Evolutionary conservation across 306 rosid species (phyloP), one percentile per base, ranked within the genome.

Genomic region (Citrullus mucosospermus): DNA sequence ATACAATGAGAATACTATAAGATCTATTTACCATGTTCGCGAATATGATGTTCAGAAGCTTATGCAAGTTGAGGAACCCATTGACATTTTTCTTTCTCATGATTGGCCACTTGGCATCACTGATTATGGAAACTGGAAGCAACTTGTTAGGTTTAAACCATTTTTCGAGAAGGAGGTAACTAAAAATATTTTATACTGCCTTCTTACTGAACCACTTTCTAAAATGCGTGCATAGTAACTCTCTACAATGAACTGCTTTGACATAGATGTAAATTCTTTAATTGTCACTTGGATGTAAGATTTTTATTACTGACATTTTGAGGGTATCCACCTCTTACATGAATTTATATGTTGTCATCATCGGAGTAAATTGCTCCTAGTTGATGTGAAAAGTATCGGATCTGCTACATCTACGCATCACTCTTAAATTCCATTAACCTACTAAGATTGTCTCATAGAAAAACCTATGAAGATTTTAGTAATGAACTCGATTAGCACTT

Each of bases 81-180:
- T 95, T 48, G 92, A 92, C 83, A 86, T 95, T 63, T 95, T 92
- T 87, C 92, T 95, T 58, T 95, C 98, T 7, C 97, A 95, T 83
- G 98, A 95, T 85, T 95, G 98, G 98, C 98, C 97, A 0, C 53
- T 87, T 78, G 89, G 96, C 39, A 89, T 95, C 86, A 92, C 97
- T 71, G 97, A 92, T 77, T 90, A 82, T 81, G 98, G 98, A 86
- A 81, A 95, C 78, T 91, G 89, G 87, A 43, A 83, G 87, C 85
- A 86, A 58, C 97, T 92, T 82, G 82, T 91, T 75, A 86, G 66
- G 63, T 73, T 38, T 34, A 95, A 92, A 82, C 88, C 79, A 34
- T 82, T 20, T 77, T 95, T 92, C 44, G 79, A 70, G 88, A 81
- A 86, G 62, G 98, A 95, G 96, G 98, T 95, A 79, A 62, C 62